Evolutionary conservation across 768 basidiomycete species (phyloP), one percentile per base, ranked within the genome.

Genomic region (Auricularia cornea): DNA sequence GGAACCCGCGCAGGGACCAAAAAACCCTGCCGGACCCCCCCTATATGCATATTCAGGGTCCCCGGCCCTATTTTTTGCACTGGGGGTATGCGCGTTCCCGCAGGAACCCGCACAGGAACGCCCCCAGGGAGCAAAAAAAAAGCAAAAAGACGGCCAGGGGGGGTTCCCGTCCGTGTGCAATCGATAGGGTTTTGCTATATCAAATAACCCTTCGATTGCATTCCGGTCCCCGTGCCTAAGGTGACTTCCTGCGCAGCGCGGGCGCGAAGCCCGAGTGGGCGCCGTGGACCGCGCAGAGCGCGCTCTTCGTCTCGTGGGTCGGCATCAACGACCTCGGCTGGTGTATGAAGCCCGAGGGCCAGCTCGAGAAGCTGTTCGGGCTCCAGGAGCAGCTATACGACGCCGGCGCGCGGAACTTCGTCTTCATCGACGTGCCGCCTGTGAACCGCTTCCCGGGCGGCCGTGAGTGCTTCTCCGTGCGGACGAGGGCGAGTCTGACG

Each of bases 361-460:
- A 52, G 5, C 68, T 82, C 11, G 62, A 74, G 6, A 63, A 65
- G 1, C 72, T 87, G 0, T 80, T 84, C 65, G 67, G 60, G 3
- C 71, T 78, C 5, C 81, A 85, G 70, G 76, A 83, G 57, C 66
- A 73, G 51, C 68, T 87, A 1, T 85, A 84, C 66, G 70, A 73
- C 0, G 71, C 75, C 0, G 85, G 83, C 29, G 73, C 8, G 76
- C 74, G 77, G 10, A 79, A 84, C 66, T 87, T 87, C 70, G 67
- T 86, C 6, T 82, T 87, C 68, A 74, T 87, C 30, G 83, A 86
- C 65, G 76, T 86, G 1, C 85, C 86, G 2, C 81, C 86, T 0
- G 79, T 86, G 18, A 67, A 81, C 31, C 73, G 78, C 31, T 73
- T 76, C n/a, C 85, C 85, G 1, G 59, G 30, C 35, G 60, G 57